These are phyloP conservation scores for Trebouxia gelatinosa DNA, from an alignment of 163 green algal species.

Conservation along the genomic window DNA sequence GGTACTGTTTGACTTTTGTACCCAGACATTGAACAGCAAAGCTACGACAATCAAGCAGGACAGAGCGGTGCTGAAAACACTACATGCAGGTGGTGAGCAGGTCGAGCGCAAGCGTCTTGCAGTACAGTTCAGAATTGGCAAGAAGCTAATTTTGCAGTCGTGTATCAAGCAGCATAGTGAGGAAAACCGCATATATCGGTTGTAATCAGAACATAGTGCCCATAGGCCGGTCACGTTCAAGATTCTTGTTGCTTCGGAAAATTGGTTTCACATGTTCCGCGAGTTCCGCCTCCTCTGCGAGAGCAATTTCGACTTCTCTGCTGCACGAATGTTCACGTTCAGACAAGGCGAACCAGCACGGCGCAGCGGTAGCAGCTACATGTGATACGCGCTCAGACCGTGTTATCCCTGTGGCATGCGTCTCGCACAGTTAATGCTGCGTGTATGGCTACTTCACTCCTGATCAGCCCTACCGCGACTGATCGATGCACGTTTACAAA, in stretches of 20 bases:
- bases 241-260: no score
- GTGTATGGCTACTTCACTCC: no score
- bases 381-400: neutral
- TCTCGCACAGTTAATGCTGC: no score
- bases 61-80: neutral
- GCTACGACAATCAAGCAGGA: neutral
- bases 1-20: slow-evolving; percentile 9
- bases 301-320: no score
- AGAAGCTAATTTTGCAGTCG: slow-evolving; percentile 13
- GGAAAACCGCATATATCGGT: no score
- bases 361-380: neutral
- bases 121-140: slow-evolving; percentile 6
- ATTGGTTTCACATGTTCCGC: no score
- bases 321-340: neutral
- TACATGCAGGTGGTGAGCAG: neutral
- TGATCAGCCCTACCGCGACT: no score
- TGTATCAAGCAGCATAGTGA: slow-evolving; percentile 9
- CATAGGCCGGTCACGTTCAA: no score
- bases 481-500: no score
- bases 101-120: neutral
- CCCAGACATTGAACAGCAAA: neutral
- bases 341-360: neutral
- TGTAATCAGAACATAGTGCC: no score
- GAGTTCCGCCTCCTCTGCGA: no score
- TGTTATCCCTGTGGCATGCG: no score